Conservation (phyloP, 192 early-diverging fungal genomes). For the Dissophora ornata region DNA sequence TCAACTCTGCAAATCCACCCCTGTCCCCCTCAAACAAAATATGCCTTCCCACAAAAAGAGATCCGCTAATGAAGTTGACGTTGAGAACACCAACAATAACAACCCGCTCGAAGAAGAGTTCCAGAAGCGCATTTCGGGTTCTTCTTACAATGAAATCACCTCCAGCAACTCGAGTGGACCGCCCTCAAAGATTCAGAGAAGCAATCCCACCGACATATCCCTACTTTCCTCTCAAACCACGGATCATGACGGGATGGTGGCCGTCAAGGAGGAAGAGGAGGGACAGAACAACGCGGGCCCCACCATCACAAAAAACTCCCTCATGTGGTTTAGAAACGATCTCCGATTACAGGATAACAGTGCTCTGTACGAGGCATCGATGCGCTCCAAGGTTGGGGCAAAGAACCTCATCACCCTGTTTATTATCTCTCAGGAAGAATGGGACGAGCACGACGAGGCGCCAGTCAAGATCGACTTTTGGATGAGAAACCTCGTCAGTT, state of each 20-base stretch:
- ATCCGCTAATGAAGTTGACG: too few species aligned
- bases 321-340: conserved; percentile 65
- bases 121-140: too few species aligned
- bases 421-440: conserved; percentile 67
- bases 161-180: too few species aligned
- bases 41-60: too few species aligned
- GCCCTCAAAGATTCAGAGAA: too few species aligned
- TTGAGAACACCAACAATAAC: too few species aligned
- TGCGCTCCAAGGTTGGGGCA: conserved; percentile 33
- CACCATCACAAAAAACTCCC: conserved; percentile 28
- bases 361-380: conserved; percentile 50
- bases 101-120: too few species aligned
- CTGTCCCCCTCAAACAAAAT: too few species aligned
- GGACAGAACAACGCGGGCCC: background rate
- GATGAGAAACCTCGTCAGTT: conserved; percentile 55
- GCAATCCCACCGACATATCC: background rate
- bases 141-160: too few species aligned
- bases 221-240: background rate
- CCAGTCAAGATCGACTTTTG: conserved; percentile 65
- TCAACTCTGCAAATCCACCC: too few species aligned
- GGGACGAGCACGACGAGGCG: conserved; percentile 64
- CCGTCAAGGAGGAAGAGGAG: conserved; percentile 9
- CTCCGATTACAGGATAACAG: conserved; percentile 59
- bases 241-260: background rate
- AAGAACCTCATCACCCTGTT: conserved; percentile 57